Evolutionary conservation across 2,329 filamentous ascomycete species (phyloP).

Genomic region (Aspergillus caelatus): DNA sequence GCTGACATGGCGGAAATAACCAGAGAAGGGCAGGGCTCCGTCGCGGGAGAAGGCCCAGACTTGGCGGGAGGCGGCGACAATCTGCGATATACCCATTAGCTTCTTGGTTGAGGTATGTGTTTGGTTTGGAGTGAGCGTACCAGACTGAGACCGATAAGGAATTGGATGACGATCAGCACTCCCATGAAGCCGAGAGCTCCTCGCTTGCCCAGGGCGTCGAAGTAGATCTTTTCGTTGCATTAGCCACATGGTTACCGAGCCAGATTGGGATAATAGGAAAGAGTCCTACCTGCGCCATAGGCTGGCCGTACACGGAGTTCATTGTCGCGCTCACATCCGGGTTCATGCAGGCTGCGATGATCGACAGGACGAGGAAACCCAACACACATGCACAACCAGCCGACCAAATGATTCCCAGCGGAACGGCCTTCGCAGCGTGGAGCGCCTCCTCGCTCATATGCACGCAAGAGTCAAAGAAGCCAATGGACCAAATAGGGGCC

Average conservation of each 20-base stretch:
- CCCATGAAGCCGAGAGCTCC: slow-evolving; percentile 63
- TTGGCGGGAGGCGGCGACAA: slow-evolving; percentile 63
- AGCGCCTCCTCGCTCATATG: slow-evolving; percentile 65
- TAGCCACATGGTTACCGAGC: background rate
- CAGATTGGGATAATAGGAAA: background rate
- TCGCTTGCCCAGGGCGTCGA: slow-evolving; percentile 61
- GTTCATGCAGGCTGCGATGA: slow-evolving; percentile 61
- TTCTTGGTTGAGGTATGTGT: background rate
- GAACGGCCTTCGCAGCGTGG: slow-evolving; percentile 63
- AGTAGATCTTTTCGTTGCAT: slow-evolving; percentile 54
- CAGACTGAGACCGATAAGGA: slow-evolving; percentile 63
- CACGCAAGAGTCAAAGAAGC: slow-evolving; percentile 59
- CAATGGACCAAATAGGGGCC: slow-evolving; percentile 62
- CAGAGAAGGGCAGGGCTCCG: slow-evolving; percentile 62
- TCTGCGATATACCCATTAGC: slow-evolving; percentile 25
- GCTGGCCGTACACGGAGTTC: slow-evolving; percentile 58
- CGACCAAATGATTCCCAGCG: slow-evolving; percentile 62
- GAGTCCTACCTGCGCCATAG: slow-evolving; percentile 52
- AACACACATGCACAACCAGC: slow-evolving; percentile 56
- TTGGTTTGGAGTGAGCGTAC: slow-evolving; percentile 20
- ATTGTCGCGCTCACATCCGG: slow-evolving; percentile 55
- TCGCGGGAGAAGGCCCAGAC: slow-evolving; percentile 67
- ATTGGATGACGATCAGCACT: slow-evolving; percentile 63
- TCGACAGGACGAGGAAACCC: slow-evolving; percentile 60
- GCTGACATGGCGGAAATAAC: slow-evolving; percentile 60